Percentiles rank a stretch among this genome's conserved stretches.
Conservation (phyloP, 1,284 basidiomycete genomes). For the Ustilago shanxiensis region DNA sequence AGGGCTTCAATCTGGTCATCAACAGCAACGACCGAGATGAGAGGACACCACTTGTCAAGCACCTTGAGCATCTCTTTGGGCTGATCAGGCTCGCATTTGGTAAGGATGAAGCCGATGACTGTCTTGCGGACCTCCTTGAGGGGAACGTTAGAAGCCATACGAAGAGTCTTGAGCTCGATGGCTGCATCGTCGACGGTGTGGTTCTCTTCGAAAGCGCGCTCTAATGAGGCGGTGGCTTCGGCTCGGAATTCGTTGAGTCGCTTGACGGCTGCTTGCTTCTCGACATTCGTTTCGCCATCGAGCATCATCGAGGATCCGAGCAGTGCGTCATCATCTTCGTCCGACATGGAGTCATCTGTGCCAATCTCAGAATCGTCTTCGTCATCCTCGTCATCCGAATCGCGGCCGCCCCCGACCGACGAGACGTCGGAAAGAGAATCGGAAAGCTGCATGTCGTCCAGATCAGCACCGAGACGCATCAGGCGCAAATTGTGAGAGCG, state of each 20-base stretch:
- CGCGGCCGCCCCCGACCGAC: conserved; percentile 57
- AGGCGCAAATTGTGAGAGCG: conserved; percentile 49
- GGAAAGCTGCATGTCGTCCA: conserved; percentile 46
- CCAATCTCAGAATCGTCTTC: conserved; percentile 34
- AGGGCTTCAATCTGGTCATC: conserved; percentile 70
- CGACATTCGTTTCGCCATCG: conserved; percentile 58
- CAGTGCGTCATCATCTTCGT: conserved; percentile 37
- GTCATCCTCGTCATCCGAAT: conserved; percentile 47
- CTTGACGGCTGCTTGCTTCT: conserved; percentile 53
- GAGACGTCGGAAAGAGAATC: conserved; percentile 58
- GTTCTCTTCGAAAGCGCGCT: conserved; percentile 88
- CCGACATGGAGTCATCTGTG: conserved; percentile 31
- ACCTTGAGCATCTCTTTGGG: conserved; percentile 59
- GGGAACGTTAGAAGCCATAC: conserved; percentile 92
- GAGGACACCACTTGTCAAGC: conserved; percentile 70
- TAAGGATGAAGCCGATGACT: conserved; percentile 75
- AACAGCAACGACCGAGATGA: conserved; percentile 69
- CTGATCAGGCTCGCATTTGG: conserved; percentile 57
- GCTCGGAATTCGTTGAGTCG: conserved; percentile 77
- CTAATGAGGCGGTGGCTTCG: conserved; percentile 84
- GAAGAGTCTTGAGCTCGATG: conserved; percentile 90
- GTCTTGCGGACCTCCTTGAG: conserved; percentile 82
- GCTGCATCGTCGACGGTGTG: conserved; percentile 91
- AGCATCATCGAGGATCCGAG: conserved; percentile 58
- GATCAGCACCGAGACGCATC: conserved; percentile 49